These are phyloP conservation scores for Phytopythium montanum DNA, from an alignment of 352 stramenopile species.

Conservation along the genomic window DNA sequence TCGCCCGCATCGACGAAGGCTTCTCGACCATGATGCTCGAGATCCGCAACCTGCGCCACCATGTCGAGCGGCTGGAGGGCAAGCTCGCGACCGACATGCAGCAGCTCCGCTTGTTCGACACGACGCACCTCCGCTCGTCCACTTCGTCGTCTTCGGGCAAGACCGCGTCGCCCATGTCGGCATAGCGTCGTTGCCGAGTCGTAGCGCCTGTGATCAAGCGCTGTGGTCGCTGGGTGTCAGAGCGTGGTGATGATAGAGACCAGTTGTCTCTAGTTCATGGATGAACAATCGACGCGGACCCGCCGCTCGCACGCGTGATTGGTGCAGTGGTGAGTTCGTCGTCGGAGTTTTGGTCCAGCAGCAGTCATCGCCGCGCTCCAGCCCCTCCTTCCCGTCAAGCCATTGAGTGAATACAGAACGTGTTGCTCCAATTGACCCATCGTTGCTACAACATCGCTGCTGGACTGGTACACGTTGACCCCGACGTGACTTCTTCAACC, in stretches of 20 bases:
- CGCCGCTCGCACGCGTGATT: neutral
- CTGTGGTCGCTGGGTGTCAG: neutral
- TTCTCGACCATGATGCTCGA: constrained; percentile 50
- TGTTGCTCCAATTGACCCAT: neutral
- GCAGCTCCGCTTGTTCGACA: constrained; percentile 21
- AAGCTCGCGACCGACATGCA: constrained; percentile 52
- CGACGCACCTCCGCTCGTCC: constrained; percentile 34
- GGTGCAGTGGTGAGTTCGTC: neutral
- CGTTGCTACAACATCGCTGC: no score
- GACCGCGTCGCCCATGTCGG: constrained; percentile 10
- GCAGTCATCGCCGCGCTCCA: neutral
- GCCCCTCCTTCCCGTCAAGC: neutral
- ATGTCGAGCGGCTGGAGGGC: constrained; percentile 57
- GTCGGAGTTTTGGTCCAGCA: constrained; percentile 3
- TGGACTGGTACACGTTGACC: no score
- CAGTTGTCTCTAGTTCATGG: neutral
- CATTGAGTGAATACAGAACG: neutral
- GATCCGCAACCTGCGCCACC: constrained; percentile 50
- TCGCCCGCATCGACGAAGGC: constrained; percentile 31
- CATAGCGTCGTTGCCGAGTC: neutral
- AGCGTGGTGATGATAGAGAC: neutral
- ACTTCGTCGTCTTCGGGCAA: constrained; percentile 51
- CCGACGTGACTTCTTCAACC: no score
- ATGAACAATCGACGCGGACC: neutral
- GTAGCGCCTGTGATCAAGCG: neutral